Evolutionary conservation across 2,329 filamentous ascomycete genomes (phyloP).

Genomic region (Pseudocercospora macadamiae): DNA sequence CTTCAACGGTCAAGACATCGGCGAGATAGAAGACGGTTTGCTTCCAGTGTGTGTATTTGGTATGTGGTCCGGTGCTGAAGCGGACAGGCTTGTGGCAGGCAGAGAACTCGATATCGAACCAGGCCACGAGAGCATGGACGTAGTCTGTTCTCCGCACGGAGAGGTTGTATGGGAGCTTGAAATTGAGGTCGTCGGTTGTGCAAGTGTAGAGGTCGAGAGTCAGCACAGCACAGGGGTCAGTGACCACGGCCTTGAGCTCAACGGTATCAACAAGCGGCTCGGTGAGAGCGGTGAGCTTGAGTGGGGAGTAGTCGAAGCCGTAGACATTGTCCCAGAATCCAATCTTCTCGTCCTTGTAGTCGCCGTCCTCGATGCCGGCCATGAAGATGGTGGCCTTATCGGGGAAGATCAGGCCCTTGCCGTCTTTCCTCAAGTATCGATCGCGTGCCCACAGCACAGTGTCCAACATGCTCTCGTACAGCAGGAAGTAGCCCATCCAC

Average conservation of each 20-base stretch:
- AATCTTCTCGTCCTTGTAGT: constrained; percentile 99
- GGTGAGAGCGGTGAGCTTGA: constrained; percentile 90
- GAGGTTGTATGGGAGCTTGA: constrained; percentile 77
- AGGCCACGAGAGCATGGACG: constrained; percentile 92
- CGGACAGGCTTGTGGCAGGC: constrained; percentile 97
- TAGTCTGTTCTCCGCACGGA: constrained; percentile 85
- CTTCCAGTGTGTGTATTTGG: constrained; percentile 99
- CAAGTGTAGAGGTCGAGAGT: constrained; percentile 94
- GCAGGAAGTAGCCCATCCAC: constrained; percentile 99
- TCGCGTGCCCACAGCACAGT: constrained; percentile 96
- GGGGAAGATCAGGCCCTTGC: constrained; percentile 81
- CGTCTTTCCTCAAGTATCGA: constrained; percentile 81
- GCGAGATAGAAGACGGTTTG: constrained; percentile 98
- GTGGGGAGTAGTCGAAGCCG: constrained; percentile 92
- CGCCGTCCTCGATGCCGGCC: constrained; percentile 95
- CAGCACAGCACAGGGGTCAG: constrained; percentile 81
- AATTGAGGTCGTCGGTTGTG: constrained; percentile 81
- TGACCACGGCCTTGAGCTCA: constrained; percentile 95
- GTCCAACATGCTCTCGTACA: constrained; percentile 99
- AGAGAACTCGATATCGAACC: constrained; percentile 99
- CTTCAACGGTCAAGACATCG: constrained; percentile 88
- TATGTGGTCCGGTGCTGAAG: constrained; percentile 96
- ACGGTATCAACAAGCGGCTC: constrained; percentile 98
- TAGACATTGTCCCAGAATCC: constrained; percentile 99
- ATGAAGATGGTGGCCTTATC: constrained; percentile 98